Conservation (phyloP, 1,284 basidiomycete species). For the Moesziomyces sp. region DNA sequence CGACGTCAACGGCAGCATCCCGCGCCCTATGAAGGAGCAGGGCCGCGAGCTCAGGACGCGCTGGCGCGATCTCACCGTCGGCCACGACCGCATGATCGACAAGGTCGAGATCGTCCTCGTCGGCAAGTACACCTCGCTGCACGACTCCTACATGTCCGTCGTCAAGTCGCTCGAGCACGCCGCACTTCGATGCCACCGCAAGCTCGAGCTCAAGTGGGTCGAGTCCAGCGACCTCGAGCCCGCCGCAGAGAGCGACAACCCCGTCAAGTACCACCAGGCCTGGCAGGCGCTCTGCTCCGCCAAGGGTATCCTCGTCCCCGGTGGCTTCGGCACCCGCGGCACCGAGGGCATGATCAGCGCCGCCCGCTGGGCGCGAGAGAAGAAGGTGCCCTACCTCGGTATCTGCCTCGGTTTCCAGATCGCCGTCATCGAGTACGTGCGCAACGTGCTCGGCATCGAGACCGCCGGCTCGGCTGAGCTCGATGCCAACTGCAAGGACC, state of each 20-base stretch:
- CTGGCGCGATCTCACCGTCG: slow-evolving; percentile 86
- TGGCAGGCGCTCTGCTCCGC: slow-evolving; percentile 93
- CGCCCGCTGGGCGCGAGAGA: slow-evolving; percentile 94
- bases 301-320: slow-evolving; percentile 73
- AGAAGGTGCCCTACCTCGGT: slow-evolving; percentile 92
- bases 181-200: slow-evolving; percentile 87
- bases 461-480: slow-evolving; percentile 92
- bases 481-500: slow-evolving; percentile 73
- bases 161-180: slow-evolving; percentile 97
- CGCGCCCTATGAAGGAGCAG: slow-evolving; percentile 73
- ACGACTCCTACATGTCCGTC: slow-evolving; percentile 99
- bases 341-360: slow-evolving; percentile 98
- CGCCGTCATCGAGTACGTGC: slow-evolving; percentile 93
- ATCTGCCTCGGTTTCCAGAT: slow-evolving; percentile 99
- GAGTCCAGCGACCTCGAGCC: slow-evolving; percentile 94
- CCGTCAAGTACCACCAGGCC: slow-evolving; percentile 93
- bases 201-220: slow-evolving; percentile 77
- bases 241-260: slow-evolving; percentile 79
- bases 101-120: slow-evolving; percentile 90
- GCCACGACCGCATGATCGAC: slow-evolving; percentile 92
- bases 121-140: slow-evolving; percentile 96
- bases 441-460: slow-evolving; percentile 83
- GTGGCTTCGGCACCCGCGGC: slow-evolving; percentile 92
- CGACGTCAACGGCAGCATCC: slow-evolving; percentile 73
- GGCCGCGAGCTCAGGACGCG: slow-evolving; percentile 77